Evolutionary conservation across 2,329 filamentous ascomycete species (phyloP).

Genomic region (Aureobasidium leucospermi): DNA sequence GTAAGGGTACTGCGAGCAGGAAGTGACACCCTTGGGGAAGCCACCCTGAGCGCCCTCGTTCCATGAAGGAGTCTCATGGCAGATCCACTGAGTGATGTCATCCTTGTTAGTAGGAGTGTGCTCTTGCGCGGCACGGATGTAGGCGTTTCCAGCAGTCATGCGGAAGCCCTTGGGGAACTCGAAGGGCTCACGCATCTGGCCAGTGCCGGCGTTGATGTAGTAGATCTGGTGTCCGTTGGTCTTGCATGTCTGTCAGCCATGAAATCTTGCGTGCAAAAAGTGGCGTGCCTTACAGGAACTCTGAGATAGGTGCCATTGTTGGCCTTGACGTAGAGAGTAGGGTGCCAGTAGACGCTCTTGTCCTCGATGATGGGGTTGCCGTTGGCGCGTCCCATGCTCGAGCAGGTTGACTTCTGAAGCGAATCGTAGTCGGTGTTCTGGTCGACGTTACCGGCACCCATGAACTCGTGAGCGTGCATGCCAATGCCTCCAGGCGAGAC

Average conservation of each 20-base stretch:
- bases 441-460: constrained; percentile 62
- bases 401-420: constrained; percentile 52
- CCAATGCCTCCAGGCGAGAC: constrained; percentile 54
- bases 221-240: constrained; percentile 62
- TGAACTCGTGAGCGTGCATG: constrained; percentile 60
- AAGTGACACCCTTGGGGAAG: constrained; percentile 56
- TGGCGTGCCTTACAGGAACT: constrained; percentile 35
- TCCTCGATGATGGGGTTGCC: constrained; percentile 45
- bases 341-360: constrained; percentile 71
- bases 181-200: constrained; percentile 57
- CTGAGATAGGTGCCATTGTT: constrained; percentile 51
- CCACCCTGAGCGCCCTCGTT: constrained; percentile 40
- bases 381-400: constrained; percentile 21
- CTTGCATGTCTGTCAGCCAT: constrained; percentile 20
- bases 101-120: constrained; percentile 25
- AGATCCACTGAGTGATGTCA: constrained; percentile 40
- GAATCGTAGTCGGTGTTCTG: constrained; percentile 54
- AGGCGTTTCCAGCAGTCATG: constrained; percentile 61
- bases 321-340: constrained; percentile 60
- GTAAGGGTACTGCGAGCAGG: constrained; percentile 52
- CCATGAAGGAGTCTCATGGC: constrained; percentile 47
- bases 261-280: too few species aligned
- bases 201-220: constrained; percentile 50
- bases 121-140: constrained; percentile 46
- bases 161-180: constrained; percentile 64